Percentiles rank a stretch among this genome's conserved stretches.
Conservation (phyloP, 805 yeast genomes). For the Komagataella ulmi region DNA sequence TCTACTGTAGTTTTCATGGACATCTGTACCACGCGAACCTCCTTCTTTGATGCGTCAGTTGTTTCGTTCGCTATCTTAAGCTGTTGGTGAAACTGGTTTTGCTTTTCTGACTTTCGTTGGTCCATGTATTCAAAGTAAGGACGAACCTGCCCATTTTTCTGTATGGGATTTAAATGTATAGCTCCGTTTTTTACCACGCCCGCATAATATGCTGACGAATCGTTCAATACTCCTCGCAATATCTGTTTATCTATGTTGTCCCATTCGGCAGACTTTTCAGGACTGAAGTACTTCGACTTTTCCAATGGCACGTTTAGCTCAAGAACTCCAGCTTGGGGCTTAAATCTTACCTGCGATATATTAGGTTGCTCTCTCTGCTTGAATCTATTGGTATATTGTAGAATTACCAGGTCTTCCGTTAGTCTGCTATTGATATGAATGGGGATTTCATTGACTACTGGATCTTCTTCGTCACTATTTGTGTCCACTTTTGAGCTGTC, state of each 20-base stretch:
- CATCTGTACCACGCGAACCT: constrained; percentile 62
- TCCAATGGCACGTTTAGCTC: constrained; percentile 72
- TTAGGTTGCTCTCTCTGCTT: constrained; percentile 17
- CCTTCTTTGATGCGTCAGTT: constrained; percentile 18
- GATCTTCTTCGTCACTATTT: constrained; percentile 29
- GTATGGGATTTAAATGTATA: constrained; percentile 52
- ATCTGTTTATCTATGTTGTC: constrained; percentile 44
- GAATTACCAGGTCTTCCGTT: constrained; percentile 19
- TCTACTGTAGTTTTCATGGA: constrained; percentile 53
- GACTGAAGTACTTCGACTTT: constrained; percentile 55
- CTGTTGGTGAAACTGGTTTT: constrained; percentile 25
- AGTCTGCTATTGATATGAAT: constrained; percentile 23
- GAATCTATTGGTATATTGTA: constrained; percentile 55
- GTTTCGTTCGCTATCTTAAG: constrained; percentile 24
- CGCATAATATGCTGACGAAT: constrained; percentile 37
- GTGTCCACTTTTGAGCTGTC: constrained; percentile 7
- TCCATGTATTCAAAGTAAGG: constrained; percentile 77
- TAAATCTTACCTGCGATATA: constrained; percentile 34
- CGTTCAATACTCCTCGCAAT: constrained; percentile 55
- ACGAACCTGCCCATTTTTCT: constrained; percentile 61
- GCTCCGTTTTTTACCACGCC: constrained; percentile 27
- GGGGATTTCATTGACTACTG: constrained; percentile 49
- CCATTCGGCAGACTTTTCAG: constrained; percentile 52
- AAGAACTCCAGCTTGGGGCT: constrained; percentile 46
- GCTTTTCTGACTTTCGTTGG: constrained; percentile 16